Percentiles rank a stretch among this genome's conserved stretches.
Conservation (phyloP, 148 eudicot genomes). For the Talinum fruticosum region DNA sequence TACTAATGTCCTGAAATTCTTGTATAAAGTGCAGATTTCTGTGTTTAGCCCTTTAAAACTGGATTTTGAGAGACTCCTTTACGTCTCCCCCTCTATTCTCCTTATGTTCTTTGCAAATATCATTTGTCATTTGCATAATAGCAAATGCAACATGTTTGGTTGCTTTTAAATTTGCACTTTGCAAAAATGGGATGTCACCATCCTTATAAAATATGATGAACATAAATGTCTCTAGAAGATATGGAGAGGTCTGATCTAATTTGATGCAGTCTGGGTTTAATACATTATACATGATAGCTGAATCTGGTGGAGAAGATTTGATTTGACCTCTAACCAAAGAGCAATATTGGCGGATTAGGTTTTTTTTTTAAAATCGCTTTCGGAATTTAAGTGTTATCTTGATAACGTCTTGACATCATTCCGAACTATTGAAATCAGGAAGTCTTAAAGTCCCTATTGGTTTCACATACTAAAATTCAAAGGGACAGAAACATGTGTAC, state of each 20-base stretch:
- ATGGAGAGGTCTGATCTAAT: neutral
- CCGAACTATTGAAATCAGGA: neutral
- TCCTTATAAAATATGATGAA: neutral
- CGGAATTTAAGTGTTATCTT: neutral
- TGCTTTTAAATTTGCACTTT: too few species aligned
- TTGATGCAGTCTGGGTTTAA: neutral
- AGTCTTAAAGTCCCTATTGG: neutral
- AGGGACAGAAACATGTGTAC: neutral
- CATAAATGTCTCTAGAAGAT: neutral
- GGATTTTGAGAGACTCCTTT: neutral
- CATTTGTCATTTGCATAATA: too few species aligned
- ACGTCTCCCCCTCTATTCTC: too few species aligned
- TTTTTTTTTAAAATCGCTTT: neutral
- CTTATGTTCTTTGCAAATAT: too few species aligned
- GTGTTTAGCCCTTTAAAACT: neutral
- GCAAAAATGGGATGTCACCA: neutral
- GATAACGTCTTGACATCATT: neutral
- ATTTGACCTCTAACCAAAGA: neutral
- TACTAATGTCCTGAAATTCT: slow-evolving; percentile 1
- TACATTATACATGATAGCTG: too few species aligned
- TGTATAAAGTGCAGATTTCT: neutral
- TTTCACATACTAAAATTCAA: neutral
- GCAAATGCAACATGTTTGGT: too few species aligned
- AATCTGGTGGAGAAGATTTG: neutral
- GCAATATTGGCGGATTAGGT: neutral